Base-by-base conservation (phyloP, 495 filamentous ascomycete species). In the Jackrogersella multiformis region DNA sequence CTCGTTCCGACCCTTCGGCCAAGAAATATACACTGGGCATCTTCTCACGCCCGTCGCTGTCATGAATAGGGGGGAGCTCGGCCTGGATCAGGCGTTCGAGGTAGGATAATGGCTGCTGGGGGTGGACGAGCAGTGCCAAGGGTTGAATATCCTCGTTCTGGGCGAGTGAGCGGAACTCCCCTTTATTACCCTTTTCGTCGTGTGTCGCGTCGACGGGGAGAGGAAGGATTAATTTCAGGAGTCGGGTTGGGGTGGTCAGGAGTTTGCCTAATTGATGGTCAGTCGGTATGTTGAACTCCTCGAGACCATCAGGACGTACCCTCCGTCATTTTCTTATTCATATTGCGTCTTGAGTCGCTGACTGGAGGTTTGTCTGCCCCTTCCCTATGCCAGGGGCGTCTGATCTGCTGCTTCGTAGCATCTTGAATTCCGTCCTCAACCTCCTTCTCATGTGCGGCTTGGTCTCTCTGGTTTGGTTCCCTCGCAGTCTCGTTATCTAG, bases 61-160 rank as follows among this genome's bases (percentile, higher is more conserved):
- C 77, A 44, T 77, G 80, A n/a, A 97, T 80, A 0, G 85, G 84
- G 0, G 94, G 92, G 0, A 97, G 73, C 76, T 97, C 94, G 61
- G 92, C 88, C 76, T 97, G 94, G 63, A 97, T 92, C 2, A 98
- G 80, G 2, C 91, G 89, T 76, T 97, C 93, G 38, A 97, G 87
- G 75, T 97, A 96, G 24, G 93, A 97, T 13, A 98, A 82, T 0
- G 94, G 94, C 75, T 98, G 94, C 68, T 95, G 91, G 0, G 94
- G 92, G 75, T 98, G 94, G 5, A 97, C 83, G 5, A 98, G 86
- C 1, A 98, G 86, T 5, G 93, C 93, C 5, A 97, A 86, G 0
- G 94, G 92, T 73, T 95, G 92, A 26, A 92, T 84, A 78, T 84
- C 84, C 23, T 85, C 79, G 61, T 91, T 83, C 51, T 76, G 77